These are phyloP conservation scores for Aleurites moluccanus DNA, from an alignment of 441 rosid species.

Conservation along the genomic window DNA sequence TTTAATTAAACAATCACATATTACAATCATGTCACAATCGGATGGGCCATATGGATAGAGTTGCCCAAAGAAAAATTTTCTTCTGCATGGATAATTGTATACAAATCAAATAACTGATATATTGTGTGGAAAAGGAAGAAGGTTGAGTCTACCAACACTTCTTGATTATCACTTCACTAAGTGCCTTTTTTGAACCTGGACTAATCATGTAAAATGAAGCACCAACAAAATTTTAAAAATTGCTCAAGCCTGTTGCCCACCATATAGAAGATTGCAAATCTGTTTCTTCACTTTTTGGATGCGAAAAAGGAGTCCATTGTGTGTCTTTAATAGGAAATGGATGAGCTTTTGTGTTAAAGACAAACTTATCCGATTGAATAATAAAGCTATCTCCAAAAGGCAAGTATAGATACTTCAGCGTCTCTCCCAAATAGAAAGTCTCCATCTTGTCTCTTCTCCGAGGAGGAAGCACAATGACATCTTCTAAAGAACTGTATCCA, in stretches of 20 bases:
- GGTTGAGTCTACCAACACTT: constrained; percentile 12
- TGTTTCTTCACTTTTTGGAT: constrained; percentile 15
- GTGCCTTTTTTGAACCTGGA: constrained; percentile 19
- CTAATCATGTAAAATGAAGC: constrained; percentile 6
- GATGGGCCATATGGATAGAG: constrained; percentile 18
- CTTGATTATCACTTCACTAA: constrained; percentile 17
- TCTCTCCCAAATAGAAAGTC: constrained; percentile 91
- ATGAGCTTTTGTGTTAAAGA: constrained; percentile 95
- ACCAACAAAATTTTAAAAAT: constrained; percentile 15
- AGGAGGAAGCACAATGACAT: constrained; percentile 82
- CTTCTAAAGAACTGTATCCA: constrained; percentile 83
- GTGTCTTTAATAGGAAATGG: constrained; percentile 63
- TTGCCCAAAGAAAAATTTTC: constrained; percentile 13
- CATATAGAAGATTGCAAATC: constrained; percentile 14
- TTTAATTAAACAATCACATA: constrained; percentile 30
- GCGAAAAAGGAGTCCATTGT: constrained; percentile 21
- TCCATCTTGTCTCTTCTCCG: constrained; percentile 89
- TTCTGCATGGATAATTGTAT: constrained; percentile 18
- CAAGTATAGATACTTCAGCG: constrained; percentile 84
- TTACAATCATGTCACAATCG: constrained; percentile 25
- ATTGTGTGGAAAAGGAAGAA: neutral
- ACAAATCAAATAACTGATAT: constrained; percentile 17
- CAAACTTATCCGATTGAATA: constrained; percentile 76
- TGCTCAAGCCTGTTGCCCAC: constrained; percentile 11
- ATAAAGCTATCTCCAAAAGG: constrained; percentile 74